A percentile compares a stretch with the other conserved stretches of the same genome.
phyloP scores from a whole-genome alignment of 371 early-diverging fungal species.

The Sporodiniella umbellata region DNA sequence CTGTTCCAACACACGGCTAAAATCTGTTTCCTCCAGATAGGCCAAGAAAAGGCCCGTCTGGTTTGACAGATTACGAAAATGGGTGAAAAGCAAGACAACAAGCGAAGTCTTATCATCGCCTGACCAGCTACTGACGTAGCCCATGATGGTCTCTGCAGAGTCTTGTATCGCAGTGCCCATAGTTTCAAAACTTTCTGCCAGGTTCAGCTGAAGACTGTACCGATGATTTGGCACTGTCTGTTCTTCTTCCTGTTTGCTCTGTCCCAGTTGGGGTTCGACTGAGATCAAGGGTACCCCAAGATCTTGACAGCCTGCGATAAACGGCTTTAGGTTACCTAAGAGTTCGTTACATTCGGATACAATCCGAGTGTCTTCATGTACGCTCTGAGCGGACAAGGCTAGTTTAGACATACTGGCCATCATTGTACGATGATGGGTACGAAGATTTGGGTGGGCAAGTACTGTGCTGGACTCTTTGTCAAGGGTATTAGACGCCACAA shows the following conservation, averaged over 20 bases:
- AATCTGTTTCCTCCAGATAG: slow-evolving; percentile 26
- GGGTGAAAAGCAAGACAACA: slow-evolving; percentile 40
- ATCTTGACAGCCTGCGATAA: slow-evolving; percentile 29
- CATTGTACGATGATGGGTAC: slow-evolving; percentile 71
- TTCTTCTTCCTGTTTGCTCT: neutral
- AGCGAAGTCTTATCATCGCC: slow-evolving; percentile 11
- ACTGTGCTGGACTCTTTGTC: slow-evolving; percentile 59
- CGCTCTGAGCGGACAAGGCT: slow-evolving; percentile 51
- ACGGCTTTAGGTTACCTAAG: slow-evolving; percentile 20
- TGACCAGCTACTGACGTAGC: slow-evolving; percentile 4
- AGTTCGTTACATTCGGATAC: slow-evolving; percentile 26
- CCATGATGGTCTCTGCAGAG: slow-evolving; percentile 28
- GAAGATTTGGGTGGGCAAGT: slow-evolving; percentile 56
- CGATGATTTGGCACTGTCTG: neutral
- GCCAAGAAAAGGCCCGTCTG: slow-evolving; percentile 31
- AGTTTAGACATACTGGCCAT: slow-evolving; percentile 77
- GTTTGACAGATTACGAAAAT: slow-evolving; percentile 43
- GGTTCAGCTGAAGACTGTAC: slow-evolving; percentile 15
- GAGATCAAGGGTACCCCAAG: slow-evolving; percentile 14
- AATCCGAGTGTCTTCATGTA: slow-evolving; percentile 54
- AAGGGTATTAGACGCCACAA: slow-evolving; percentile 70
- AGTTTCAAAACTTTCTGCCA: slow-evolving; percentile 19
- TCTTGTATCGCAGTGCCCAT: slow-evolving; percentile 25
- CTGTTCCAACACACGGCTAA: slow-evolving; percentile 5
- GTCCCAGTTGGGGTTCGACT: slow-evolving; percentile 14